Evolutionary conservation across 2,329 filamentous ascomycete genomes (phyloP).

Genomic region (Pseudopithomyces maydicus): DNA sequence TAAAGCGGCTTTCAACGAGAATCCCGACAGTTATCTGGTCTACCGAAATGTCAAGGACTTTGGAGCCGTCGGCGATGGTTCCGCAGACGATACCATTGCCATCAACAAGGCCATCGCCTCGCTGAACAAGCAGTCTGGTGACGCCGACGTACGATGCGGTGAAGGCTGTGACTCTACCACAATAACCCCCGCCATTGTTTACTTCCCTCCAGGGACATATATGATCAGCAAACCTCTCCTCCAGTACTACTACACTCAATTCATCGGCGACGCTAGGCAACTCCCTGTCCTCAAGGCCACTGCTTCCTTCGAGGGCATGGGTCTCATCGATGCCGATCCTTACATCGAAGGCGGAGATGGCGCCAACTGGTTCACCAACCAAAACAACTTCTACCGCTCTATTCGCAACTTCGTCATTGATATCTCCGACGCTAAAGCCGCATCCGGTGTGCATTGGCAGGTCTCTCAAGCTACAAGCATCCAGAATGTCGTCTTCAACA

Average conservation of each 20-base stretch:
- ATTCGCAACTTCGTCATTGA: slow-evolving; percentile 61
- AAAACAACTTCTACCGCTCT: slow-evolving; percentile 62
- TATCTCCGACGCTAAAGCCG: slow-evolving; percentile 44
- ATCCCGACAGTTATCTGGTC: slow-evolving; percentile 64
- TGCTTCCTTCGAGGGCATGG: slow-evolving; percentile 76
- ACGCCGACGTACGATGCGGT: slow-evolving; percentile 76
- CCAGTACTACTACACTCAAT: slow-evolving; percentile 91
- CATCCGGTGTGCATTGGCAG: slow-evolving; percentile 68
- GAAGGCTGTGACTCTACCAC: slow-evolving; percentile 82
- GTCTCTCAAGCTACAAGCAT: slow-evolving; percentile 68
- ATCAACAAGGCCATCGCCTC: slow-evolving; percentile 78
- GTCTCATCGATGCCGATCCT: slow-evolving; percentile 85
- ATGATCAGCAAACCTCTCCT: slow-evolving; percentile 63
- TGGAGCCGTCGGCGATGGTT: slow-evolving; percentile 60
- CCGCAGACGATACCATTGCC: slow-evolving; percentile 81
- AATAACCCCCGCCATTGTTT: slow-evolving; percentile 81
- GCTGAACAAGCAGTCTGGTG: slow-evolving; percentile 42
- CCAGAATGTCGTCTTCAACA: slow-evolving; percentile 66
- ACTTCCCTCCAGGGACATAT: slow-evolving; percentile 69
- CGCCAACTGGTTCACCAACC: slow-evolving; percentile 57
- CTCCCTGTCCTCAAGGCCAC: slow-evolving; percentile 73
- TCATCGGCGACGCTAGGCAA: slow-evolving; percentile 78
- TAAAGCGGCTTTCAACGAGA: slow-evolving; percentile 64
- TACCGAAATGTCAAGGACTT: slow-evolving; percentile 57
- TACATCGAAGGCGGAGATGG: slow-evolving; percentile 69